These are phyloP conservation scores for Kodamaea arcana DNA, from an alignment of 1,139 yeast genomes.

Conservation along the genomic window DNA sequence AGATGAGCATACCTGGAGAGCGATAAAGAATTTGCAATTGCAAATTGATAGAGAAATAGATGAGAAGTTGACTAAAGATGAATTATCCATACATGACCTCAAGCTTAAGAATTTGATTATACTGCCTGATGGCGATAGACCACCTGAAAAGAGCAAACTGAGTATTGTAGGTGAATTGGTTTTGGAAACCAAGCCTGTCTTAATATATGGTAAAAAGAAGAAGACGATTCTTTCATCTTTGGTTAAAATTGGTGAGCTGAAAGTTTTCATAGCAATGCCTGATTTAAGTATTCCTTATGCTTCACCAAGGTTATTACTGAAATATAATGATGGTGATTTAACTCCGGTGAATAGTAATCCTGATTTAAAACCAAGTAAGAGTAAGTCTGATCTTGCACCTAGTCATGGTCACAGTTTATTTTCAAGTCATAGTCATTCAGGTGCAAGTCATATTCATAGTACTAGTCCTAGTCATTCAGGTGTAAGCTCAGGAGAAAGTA, in stretches of 20 bases:
- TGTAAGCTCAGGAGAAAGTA: conserved; percentile 1
- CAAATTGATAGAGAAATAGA: conserved; percentile 38
- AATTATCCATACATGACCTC: conserved; percentile 26
- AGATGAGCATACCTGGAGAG: conserved; percentile 31
- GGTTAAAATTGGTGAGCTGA: conserved; percentile 34
- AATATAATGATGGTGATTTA: conserved; percentile 22
- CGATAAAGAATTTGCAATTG: conserved; percentile 24
- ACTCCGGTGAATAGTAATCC: too few species aligned
- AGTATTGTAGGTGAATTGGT: background rate
- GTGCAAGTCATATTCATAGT: too few species aligned
- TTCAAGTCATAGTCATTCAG: too few species aligned
- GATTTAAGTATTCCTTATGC: conserved; percentile 33
- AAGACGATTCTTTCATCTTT: conserved; percentile 34
- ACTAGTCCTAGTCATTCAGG: conserved; percentile 2
- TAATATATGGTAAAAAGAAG: conserved; percentile 37
- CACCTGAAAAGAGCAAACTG: background rate
- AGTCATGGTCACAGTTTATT: too few species aligned
- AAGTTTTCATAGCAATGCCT: conserved; percentile 32
- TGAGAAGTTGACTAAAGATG: conserved; percentile 23
- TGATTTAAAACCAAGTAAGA: too few species aligned
- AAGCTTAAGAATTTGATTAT: conserved; percentile 29
- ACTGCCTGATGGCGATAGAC: background rate
- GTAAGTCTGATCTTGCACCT: too few species aligned
- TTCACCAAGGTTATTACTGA: conserved; percentile 37
- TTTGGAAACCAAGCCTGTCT: conserved; percentile 19